Conservation (phyloP, 305 asterid species). For the Fraxinus dipetala region DNA sequence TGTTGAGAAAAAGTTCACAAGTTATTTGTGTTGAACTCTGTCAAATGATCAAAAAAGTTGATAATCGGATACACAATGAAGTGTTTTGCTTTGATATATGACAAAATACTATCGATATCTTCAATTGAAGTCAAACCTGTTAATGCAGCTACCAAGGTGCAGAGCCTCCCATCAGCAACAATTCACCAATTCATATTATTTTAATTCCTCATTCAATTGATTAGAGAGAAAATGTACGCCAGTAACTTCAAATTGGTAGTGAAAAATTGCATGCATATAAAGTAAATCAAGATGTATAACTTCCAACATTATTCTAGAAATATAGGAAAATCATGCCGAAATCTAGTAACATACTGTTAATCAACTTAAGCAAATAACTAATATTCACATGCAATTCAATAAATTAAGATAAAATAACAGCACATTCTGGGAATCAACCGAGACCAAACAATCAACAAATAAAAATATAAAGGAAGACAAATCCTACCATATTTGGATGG, state of each 20-base stretch:
- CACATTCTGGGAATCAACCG: slow-evolving; percentile 13
- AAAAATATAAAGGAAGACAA: neutral
- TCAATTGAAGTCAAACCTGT: neutral
- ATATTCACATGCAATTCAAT: slow-evolving; percentile 6
- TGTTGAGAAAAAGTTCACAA: neutral
- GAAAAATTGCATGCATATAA: neutral
- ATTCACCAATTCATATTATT: neutral
- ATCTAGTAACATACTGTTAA: slow-evolving; percentile 16
- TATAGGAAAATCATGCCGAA: neutral
- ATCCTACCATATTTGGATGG: slow-evolving; percentile 51
- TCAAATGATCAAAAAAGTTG: neutral
- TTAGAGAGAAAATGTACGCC: neutral
- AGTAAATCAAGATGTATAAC: neutral
- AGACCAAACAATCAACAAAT: neutral
- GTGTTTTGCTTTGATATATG: neutral
- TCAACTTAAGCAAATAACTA: neutral
- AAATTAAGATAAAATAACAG: neutral
- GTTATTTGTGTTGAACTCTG: neutral
- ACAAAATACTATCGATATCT: neutral
- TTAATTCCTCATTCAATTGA: neutral
- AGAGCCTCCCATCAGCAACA: neutral
- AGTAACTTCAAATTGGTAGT: neutral
- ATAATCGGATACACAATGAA: neutral
- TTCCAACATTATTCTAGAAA: neutral
- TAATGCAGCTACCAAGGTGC: neutral